A percentile compares a stretch with the other conserved stretches of the same genome.
These are phyloP conservation scores for Nelumbo lutea DNA, from an alignment of 164 flowering plant genomes.

Conservation along the genomic window DNA sequence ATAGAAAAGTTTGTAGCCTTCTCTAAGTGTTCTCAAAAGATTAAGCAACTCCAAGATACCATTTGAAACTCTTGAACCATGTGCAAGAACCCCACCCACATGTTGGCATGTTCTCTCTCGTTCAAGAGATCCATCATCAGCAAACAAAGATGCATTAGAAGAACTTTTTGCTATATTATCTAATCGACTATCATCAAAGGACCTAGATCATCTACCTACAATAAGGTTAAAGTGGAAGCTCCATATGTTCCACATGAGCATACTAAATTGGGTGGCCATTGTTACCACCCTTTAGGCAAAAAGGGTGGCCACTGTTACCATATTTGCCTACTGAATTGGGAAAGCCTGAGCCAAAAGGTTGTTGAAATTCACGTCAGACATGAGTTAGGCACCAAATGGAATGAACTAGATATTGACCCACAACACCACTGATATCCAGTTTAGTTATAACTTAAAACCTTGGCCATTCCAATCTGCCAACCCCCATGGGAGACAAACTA, in stretches of 20 bases:
- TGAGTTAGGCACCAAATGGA: too few relatives aligned
- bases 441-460: too few relatives aligned
- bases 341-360: too few relatives aligned
- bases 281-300: too few relatives aligned
- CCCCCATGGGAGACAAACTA: too few relatives aligned
- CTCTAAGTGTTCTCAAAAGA: conserved; percentile 76
- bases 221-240: conserved; percentile 12
- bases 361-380: too few relatives aligned
- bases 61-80: conserved; percentile 30
- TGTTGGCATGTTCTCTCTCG: conserved; percentile 39
- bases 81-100: conserved; percentile 23
- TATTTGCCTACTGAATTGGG: too few relatives aligned
- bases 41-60: conserved; percentile 66
- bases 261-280: too few relatives aligned
- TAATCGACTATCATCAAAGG: conserved; percentile 55
- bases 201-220: conserved; percentile 55
- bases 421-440: too few relatives aligned
- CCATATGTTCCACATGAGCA: neutral
- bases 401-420: too few relatives aligned
- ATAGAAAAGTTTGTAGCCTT: conserved; percentile 80
- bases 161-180: conserved; percentile 27
- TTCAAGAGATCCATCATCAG: conserved; percentile 46
- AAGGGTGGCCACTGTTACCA: too few relatives aligned
- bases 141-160: conserved; percentile 37
- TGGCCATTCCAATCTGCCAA: too few relatives aligned